A percentile compares a stretch with the other conserved stretches of the same genome.
phyloP scores from a whole-genome alignment of 2,329 filamentous ascomycete genomes.

The Ophiostoma perfectum region DNA sequence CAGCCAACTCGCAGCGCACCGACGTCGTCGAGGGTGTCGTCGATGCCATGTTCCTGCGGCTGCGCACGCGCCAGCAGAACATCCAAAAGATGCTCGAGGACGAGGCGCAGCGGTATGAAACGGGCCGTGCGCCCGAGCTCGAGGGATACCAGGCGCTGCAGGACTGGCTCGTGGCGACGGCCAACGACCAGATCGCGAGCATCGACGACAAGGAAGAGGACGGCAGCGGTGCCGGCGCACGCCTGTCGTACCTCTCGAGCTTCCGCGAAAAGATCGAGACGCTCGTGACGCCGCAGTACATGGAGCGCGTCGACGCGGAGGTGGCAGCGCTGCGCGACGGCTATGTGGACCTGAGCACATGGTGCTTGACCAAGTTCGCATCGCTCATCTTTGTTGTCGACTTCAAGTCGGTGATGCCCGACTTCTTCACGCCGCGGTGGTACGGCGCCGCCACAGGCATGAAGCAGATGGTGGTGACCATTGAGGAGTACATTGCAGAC shows the following conservation, averaged over 20 bases:
- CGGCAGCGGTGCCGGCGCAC: conserved; percentile 37
- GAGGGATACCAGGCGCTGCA: conserved; percentile 73
- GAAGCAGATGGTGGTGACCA: conserved; percentile 89
- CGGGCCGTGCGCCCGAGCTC: conserved; percentile 47
- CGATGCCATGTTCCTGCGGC: conserved; percentile 87
- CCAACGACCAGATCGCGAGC: conserved; percentile 97
- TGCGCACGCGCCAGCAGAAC: conserved; percentile 73
- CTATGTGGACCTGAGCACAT: conserved; percentile 91
- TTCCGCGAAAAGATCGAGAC: conserved; percentile 81
- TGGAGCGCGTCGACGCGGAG: conserved; percentile 67
- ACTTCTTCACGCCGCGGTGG: conserved; percentile 90
- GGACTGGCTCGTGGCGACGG: conserved; percentile 94
- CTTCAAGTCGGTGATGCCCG: conserved; percentile 73
- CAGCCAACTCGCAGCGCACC: conserved; percentile 73
- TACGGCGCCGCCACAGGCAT: conserved; percentile 73
- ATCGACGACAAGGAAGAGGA: conserved; percentile 82
- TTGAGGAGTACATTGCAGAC: conserved; percentile 90
- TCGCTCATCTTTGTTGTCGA: conserved; percentile 85
- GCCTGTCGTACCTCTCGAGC: conserved; percentile 74
- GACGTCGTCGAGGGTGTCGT: conserved; percentile 94
- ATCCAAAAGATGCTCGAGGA: conserved; percentile 88
- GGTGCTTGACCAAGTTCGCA: conserved; percentile 84
- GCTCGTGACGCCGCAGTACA: conserved; percentile 73
- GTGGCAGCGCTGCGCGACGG: conserved; percentile 74
- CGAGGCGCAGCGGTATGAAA: conserved; percentile 70